Base-by-base conservation (phyloP, 805 yeast genomes). In the Isabelozyma heimii region DNA sequence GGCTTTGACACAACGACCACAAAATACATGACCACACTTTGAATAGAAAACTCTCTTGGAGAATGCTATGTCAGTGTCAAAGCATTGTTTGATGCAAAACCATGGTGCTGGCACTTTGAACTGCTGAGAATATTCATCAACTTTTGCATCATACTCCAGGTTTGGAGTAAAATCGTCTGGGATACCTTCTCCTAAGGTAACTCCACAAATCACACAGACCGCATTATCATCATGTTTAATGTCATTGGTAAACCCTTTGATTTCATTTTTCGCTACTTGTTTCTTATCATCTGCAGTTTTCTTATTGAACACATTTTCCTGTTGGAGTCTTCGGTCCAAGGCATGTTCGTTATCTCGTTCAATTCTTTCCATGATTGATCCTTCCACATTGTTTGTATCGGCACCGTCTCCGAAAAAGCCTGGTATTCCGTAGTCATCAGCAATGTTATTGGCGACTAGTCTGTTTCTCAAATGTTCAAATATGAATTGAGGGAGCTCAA, bases 1-100 rank as follows among this genome's bases (percentile, higher is more conserved):
- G 56, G 83, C 79, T 54, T 81, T 81, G 17, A 86, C 87, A 67
- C 97, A 90, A 40, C 92, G 67, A 1, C 97, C 97, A 65, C 97
- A 90, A 62, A 81, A 90, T 0, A 84, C 79, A 69, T 90, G 97
- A 0, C 97, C 97, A 71, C 97, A 90, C 38, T 65, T 68, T 0
- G 88, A 78, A 15, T 77, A 75, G 59, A 84, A 90, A 2, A 86
- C 78, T 51, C 90, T 76, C 57, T 75, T 81, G 0, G 91, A 85
- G 33, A 87, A 67, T 47, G 79, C 84, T 15, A 69, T 58, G 58
- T 88, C 95, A 0, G 72, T 69, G 9, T 71, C 74, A 0, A 84
- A 76, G n/a, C 84, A 67, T 26, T 70, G 67, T 13, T 65, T 60
- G 13, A 73, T 55, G 37, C 84, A 79, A 55, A 81, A 85, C 78